Evolutionary conservation across 2,329 filamentous ascomycete genomes (phyloP).

Genomic region (Magnaporthales sp.): DNA sequence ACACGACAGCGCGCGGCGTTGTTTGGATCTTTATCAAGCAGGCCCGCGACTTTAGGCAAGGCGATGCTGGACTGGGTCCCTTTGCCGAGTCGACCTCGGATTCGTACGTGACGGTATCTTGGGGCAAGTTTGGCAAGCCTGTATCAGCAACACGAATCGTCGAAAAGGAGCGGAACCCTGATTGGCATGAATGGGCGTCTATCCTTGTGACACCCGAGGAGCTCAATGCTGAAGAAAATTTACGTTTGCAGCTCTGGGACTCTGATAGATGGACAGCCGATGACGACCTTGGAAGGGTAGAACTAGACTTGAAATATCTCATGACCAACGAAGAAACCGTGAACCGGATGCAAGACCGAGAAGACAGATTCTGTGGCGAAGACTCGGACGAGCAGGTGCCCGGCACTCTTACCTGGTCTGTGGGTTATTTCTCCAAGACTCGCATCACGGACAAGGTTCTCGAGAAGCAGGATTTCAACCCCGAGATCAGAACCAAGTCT

Average conservation of each 20-base stretch:
- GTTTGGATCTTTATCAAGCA: slow-evolving; percentile 57
- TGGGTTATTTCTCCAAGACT: slow-evolving; percentile 64
- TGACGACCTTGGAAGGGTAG: slow-evolving; percentile 66
- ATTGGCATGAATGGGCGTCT: slow-evolving; percentile 62
- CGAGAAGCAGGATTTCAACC: slow-evolving; percentile 49
- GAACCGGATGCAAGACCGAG: slow-evolving; percentile 52
- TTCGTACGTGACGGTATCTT: slow-evolving; percentile 63
- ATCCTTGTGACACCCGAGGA: slow-evolving; percentile 64
- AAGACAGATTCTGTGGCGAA: slow-evolving; percentile 57
- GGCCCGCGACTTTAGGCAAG: slow-evolving; percentile 63
- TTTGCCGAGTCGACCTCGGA: slow-evolving; percentile 54
- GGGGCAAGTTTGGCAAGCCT: slow-evolving; percentile 70
- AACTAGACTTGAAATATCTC: slow-evolving; percentile 52
- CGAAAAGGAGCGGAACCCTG: slow-evolving; percentile 54
- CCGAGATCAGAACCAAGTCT: slow-evolving; percentile 45
- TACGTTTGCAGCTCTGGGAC: slow-evolving; percentile 68
- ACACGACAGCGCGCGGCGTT: slow-evolving; percentile 56
- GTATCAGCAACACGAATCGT: slow-evolving; percentile 59
- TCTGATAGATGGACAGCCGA: slow-evolving; percentile 65
- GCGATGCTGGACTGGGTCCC: slow-evolving; percentile 54
- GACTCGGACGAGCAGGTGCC: slow-evolving; percentile 61
- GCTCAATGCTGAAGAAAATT: slow-evolving; percentile 60
- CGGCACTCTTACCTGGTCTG: slow-evolving; percentile 58
- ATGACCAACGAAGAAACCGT: slow-evolving; percentile 52
- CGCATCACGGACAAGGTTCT: slow-evolving; percentile 55